These are phyloP conservation scores for Tricholoma hemisulphureum DNA, from an alignment of 768 basidiomycete genomes.

Conservation along the genomic window DNA sequence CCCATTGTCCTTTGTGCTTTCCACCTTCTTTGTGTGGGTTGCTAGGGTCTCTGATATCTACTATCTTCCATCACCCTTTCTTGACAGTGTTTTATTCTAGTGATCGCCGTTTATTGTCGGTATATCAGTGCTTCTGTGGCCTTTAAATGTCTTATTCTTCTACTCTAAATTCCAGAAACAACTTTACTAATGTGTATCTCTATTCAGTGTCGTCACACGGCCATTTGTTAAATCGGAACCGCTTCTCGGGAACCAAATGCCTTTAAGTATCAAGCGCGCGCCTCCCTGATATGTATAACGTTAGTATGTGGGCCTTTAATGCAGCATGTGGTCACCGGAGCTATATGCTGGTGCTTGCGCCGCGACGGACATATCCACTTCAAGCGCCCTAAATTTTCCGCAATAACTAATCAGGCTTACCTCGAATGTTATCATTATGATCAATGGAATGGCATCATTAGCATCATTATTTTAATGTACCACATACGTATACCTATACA, in stretches of 20 bases:
- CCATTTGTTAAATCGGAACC: slow-evolving; percentile 57
- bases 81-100: not conserved
- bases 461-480: not conserved
- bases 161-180: slow-evolving; percentile 12
- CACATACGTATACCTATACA: too few relatives aligned
- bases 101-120: slow-evolving; percentile 6
- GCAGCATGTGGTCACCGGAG: not conserved
- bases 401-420: not conserved
- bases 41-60: too few relatives aligned
- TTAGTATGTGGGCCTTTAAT: not conserved
- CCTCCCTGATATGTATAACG: slow-evolving; percentile 2
- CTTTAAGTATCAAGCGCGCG: slow-evolving; percentile 44
- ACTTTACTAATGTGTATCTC: slow-evolving; percentile 2
- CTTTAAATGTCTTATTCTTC: slow-evolving; percentile 8
- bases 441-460: not conserved
- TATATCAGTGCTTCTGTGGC: slow-evolving; percentile 11
- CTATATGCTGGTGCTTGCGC: not conserved
- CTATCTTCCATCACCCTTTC: not conserved
- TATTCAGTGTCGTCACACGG: slow-evolving; percentile 49
- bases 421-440: not conserved
- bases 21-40: too few relatives aligned
- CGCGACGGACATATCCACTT: not conserved
- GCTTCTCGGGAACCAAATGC: slow-evolving; percentile 60
- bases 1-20: not conserved
- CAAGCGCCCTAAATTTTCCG: not conserved